A percentile compares a stretch with the other conserved stretches of the same genome.
phyloP scores from a whole-genome alignment of 257 asterid genomes.

The Eucommia ulmoides region DNA sequence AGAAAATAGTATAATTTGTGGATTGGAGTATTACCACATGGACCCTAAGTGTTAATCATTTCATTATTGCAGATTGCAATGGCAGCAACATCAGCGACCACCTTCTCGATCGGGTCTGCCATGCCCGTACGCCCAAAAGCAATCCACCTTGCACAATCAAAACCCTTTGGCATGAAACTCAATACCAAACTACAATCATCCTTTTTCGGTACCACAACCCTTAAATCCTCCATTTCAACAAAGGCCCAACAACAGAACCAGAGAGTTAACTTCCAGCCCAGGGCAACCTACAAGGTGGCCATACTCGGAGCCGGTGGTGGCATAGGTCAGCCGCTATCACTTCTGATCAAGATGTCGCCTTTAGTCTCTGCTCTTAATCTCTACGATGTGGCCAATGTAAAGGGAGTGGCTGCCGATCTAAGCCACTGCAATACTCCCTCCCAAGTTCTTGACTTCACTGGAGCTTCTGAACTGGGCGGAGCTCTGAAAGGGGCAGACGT shows the following conservation, averaged over 20 bases:
- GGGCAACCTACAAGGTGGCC: constrained; percentile 77
- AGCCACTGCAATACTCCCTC: constrained; percentile 92
- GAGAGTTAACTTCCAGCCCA: constrained; percentile 46
- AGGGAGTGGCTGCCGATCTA: constrained; percentile 81
- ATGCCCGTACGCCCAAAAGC: constrained; percentile 29
- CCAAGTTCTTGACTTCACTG: constrained; percentile 52
- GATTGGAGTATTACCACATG: too few species aligned
- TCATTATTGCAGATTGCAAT: too few species aligned
- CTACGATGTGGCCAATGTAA: constrained; percentile 74
- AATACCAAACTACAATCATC: too few species aligned
- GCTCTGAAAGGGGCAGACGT: constrained; percentile 59
- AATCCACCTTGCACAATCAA: constrained; percentile 25
- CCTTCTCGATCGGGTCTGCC: constrained; percentile 39
- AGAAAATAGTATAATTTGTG: too few species aligned
- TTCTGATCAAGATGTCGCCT: constrained; percentile 78
- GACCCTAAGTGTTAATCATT: too few species aligned
- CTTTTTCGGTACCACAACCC: constrained; percentile 19
- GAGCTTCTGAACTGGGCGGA: constrained; percentile 47
- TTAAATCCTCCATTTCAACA: constrained; percentile 16
- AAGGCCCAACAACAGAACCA: constrained; percentile 21
- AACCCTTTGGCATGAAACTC: constrained; percentile 30
- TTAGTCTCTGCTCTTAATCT: constrained; percentile 58
- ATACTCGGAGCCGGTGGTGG: constrained; percentile 82
- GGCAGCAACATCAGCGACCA: constrained; percentile 68
- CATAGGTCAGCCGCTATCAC: constrained; percentile 79